Percentiles rank a stretch among this genome's conserved stretches.
phyloP scores from a whole-genome alignment of 768 basidiomycete species.

The Boletus vermiculosoides region DNA sequence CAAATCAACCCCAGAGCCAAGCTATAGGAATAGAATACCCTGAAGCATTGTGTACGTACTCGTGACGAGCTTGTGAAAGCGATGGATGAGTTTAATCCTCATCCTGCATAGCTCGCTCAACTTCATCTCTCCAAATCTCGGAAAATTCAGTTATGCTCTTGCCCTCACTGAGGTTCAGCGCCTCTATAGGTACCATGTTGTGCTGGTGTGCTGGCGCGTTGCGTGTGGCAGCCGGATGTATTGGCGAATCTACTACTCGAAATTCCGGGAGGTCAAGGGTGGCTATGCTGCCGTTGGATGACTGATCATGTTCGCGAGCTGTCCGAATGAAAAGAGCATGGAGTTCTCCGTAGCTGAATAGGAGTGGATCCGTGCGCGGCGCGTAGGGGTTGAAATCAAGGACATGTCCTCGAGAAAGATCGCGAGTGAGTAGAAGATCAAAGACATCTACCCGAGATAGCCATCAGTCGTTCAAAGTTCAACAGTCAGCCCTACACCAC shows the following conservation, averaged over 20 bases:
- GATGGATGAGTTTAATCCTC: not conserved
- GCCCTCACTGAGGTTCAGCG: slow-evolving; percentile 75
- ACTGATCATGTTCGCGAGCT: not conserved
- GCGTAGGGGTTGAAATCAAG: slow-evolving; percentile 92
- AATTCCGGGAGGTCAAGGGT: slow-evolving; percentile 39
- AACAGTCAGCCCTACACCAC: not conserved
- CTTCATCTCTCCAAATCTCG: slow-evolving; percentile 56
- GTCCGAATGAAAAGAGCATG: slow-evolving; percentile 34
- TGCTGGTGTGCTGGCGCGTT: slow-evolving; percentile 77
- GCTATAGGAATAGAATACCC: slow-evolving; percentile 17
- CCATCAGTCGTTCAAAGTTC: not conserved
- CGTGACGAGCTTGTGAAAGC: not conserved
- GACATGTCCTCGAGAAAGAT: slow-evolving; percentile 72
- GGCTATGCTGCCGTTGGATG: not conserved
- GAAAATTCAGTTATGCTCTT: slow-evolving; percentile 72
- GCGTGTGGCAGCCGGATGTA: slow-evolving; percentile 64
- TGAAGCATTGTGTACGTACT: not conserved
- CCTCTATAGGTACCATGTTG: slow-evolving; percentile 92
- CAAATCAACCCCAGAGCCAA: slow-evolving; percentile 18
- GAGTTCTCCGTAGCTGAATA: slow-evolving; percentile 84
- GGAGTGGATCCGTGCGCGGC: slow-evolving; percentile 79
- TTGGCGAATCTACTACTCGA: slow-evolving; percentile 68
- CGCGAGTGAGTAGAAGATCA: slow-evolving; percentile 84
- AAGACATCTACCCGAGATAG: slow-evolving; percentile 58
- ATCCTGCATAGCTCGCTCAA: slow-evolving; percentile 36